These are phyloP conservation scores for Lactuca saligna DNA, from an alignment of 129 eudicot species.

Conservation along the genomic window DNA sequence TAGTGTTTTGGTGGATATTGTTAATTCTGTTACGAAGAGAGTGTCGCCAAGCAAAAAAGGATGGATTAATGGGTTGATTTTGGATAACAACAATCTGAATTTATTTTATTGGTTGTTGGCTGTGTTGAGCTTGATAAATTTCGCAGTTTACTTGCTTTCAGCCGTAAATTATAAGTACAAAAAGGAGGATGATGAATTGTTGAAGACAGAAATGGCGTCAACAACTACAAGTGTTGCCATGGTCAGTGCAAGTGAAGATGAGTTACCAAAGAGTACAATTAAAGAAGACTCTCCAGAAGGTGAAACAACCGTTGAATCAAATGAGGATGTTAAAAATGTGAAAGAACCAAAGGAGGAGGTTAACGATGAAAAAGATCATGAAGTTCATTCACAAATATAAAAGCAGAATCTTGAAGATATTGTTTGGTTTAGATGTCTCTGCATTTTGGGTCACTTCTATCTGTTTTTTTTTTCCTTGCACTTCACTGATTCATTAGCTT, in stretches of 20 bases:
- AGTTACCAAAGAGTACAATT: constrained; percentile 3
- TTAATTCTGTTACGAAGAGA: constrained; percentile 49
- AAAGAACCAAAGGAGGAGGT: constrained; percentile 3
- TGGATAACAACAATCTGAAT: constrained; percentile 49
- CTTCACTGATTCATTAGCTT: constrained; percentile 1
- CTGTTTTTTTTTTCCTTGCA: neutral
- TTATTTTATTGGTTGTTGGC: constrained; percentile 77
- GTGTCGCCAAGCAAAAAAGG: constrained; percentile 50
- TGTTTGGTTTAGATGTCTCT: neutral
- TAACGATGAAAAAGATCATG: constrained; percentile 19
- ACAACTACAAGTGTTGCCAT: constrained; percentile 26
- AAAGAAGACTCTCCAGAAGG: constrained; percentile 22
- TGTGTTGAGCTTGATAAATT: constrained; percentile 53
- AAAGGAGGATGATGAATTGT: constrained; percentile 32
- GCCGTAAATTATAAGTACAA: constrained; percentile 65
- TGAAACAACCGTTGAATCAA: neutral
- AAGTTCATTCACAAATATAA: constrained; percentile 12
- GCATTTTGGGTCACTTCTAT: neutral
- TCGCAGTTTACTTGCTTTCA: constrained; percentile 48
- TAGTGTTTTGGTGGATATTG: constrained; percentile 44
- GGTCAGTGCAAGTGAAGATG: constrained; percentile 30
- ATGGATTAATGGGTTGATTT: constrained; percentile 54
- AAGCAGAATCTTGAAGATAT: constrained; percentile 16
- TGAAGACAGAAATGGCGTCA: constrained; percentile 25
- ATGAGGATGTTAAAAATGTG: constrained; percentile 8